Percentiles rank a stretch among this genome's conserved stretches.
These are phyloP conservation scores for Drechslerella dactyloides DNA, from an alignment of 2,329 filamentous ascomycete genomes.

Conservation along the genomic window DNA sequence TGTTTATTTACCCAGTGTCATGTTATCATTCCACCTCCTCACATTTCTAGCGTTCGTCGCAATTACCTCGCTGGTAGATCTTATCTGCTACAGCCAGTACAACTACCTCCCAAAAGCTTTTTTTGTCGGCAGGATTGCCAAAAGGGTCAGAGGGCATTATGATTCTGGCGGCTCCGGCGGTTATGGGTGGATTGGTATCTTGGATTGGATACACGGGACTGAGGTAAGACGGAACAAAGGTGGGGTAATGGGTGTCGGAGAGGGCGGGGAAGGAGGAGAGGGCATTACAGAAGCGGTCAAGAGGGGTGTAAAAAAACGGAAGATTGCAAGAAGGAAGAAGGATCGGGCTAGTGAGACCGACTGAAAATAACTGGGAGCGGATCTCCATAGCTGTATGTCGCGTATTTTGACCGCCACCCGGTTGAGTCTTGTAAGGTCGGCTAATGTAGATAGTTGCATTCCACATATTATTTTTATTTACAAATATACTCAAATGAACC, in stretches of 20 bases:
- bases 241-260: slow-evolving; percentile 65
- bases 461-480: too few species aligned
- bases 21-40: slow-evolving; percentile 74
- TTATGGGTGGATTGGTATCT: slow-evolving; percentile 67
- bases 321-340: slow-evolving; percentile 13
- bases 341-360: not conserved
- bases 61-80: slow-evolving; percentile 71
- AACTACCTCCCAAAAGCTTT: slow-evolving; percentile 64
- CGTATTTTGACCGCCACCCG: too few species aligned
- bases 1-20: slow-evolving; percentile 68
- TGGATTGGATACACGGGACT: slow-evolving; percentile 69
- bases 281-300: slow-evolving; percentile 42
- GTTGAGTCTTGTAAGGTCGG: too few species aligned
- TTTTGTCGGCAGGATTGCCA: slow-evolving; percentile 63
- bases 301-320: slow-evolving; percentile 21
- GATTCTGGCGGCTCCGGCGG: slow-evolving; percentile 63
- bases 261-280: slow-evolving; percentile 64
- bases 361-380: not conserved
- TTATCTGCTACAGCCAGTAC: slow-evolving; percentile 72
- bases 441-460: too few species aligned
- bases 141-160: slow-evolving; percentile 66
- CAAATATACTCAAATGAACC: too few species aligned
- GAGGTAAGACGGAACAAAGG: slow-evolving; percentile 64
- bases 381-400: too few species aligned
- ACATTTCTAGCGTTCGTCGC: slow-evolving; percentile 72